Percentiles rank a stretch among this genome's conserved stretches.
phyloP scores from a whole-genome alignment of 1,284 basidiomycete species.

The Tylopilus sp. region DNA sequence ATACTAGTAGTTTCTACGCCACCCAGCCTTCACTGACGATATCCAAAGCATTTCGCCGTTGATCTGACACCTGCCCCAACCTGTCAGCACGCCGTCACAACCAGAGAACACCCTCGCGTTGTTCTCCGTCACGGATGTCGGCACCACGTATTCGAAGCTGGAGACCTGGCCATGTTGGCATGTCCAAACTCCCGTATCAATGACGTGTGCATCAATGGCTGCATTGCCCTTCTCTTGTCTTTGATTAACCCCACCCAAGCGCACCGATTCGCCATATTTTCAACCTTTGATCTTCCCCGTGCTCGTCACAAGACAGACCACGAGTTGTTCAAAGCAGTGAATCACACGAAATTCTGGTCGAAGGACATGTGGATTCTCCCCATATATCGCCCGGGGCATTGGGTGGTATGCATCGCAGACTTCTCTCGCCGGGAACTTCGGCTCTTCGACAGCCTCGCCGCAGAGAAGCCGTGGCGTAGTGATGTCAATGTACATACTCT shows the following conservation, averaged over 20 bases:
- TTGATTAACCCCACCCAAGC: too few species aligned
- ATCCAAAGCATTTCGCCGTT: too few species aligned
- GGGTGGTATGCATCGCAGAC: background rate
- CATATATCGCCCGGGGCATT: background rate
- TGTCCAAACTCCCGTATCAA: background rate
- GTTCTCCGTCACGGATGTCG: too few species aligned
- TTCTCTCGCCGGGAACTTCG: conserved; percentile 1
- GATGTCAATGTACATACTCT: background rate
- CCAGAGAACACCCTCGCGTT: too few species aligned
- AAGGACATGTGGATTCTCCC: conserved; percentile 20
- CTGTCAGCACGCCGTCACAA: too few species aligned
- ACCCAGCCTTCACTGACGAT: too few species aligned
- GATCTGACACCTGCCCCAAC: too few species aligned
- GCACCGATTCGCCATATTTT: conserved; percentile 1
- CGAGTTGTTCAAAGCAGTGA: background rate
- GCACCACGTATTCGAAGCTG: too few species aligned
- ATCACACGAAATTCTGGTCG: conserved; percentile 13
- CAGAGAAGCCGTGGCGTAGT: background rate
- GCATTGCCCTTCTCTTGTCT: too few species aligned
- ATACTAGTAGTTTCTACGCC: too few species aligned
- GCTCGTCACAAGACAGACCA: conserved; percentile 8
- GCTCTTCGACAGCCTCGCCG: conserved; percentile 14
- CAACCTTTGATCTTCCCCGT: conserved; percentile 9
- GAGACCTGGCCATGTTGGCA: background rate
- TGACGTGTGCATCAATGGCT: conserved; percentile 12